Conservation (phyloP, 495 filamentous ascomycete species). For the Penicillium cataractarum region DNA sequence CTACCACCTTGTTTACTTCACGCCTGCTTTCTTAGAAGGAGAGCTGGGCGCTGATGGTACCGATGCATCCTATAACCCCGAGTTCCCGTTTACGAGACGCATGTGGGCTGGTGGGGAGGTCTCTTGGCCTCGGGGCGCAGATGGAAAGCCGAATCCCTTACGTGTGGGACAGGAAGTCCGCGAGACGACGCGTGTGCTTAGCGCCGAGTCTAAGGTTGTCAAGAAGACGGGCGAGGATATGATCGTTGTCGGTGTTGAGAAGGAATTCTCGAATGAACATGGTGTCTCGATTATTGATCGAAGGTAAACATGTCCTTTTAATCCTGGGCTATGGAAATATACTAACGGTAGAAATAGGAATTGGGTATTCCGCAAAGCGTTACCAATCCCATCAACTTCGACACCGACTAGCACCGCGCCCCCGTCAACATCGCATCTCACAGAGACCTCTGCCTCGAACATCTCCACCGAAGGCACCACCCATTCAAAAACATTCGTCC, state of each 20-base stretch:
- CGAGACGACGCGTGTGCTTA: conserved; percentile 60
- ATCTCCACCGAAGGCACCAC: conserved; percentile 33
- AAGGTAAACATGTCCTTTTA: conserved; percentile 33
- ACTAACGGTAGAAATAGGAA: conserved; percentile 40
- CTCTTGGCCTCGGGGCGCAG: conserved; percentile 45
- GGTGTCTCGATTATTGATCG: conserved; percentile 58
- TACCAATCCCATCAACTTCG: conserved; percentile 32
- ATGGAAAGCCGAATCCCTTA: conserved; percentile 44
- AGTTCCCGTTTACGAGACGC: conserved; percentile 63
- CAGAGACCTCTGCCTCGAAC: conserved; percentile 25
- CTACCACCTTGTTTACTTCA: conserved; percentile 77
- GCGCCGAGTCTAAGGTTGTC: conserved; percentile 53
- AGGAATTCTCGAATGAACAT: conserved; percentile 55
- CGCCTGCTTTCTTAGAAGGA: conserved; percentile 55
- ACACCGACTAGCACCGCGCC: conserved; percentile 14
- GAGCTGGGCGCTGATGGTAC: conserved; percentile 71
- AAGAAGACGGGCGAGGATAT: conserved; percentile 61
- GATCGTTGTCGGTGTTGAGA: conserved; percentile 68
- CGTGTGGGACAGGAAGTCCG: conserved; percentile 55
- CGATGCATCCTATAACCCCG: conserved; percentile 69
- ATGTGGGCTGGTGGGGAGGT: conserved; percentile 81
- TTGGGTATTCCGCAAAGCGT: conserved; percentile 61
- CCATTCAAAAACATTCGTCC: conserved; percentile 49
- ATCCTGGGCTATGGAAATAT: background rate
- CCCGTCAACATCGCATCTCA: conserved; percentile 23